phyloP scores from a whole-genome alignment of 495 filamentous ascomycete genomes.

The Hypoxylon fuscum region DNA sequence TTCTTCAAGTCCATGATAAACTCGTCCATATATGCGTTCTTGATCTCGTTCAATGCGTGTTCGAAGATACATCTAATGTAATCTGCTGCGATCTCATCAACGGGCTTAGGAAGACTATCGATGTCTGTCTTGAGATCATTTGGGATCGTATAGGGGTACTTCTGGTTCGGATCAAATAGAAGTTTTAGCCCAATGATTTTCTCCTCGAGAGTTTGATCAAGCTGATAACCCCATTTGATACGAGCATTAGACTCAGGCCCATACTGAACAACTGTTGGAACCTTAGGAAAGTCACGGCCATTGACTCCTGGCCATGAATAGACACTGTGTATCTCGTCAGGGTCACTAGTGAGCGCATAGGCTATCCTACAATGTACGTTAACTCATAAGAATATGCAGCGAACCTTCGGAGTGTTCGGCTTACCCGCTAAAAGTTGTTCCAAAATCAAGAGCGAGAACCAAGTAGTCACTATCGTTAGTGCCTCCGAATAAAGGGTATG shows the following conservation, averaged over 20 bases:
- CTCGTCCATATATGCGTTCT: conserved; percentile 20
- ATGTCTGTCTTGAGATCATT: conserved; percentile 30
- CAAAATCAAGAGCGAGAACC: conserved; percentile 44
- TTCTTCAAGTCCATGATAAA: conserved; percentile 31
- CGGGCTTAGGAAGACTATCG: conserved; percentile 38
- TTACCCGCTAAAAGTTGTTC: conserved; percentile 35
- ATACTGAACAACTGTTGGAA: conserved; percentile 33
- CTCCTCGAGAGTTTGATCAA: neutral
- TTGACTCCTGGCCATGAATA: conserved; percentile 20
- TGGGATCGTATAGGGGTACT: conserved; percentile 32
- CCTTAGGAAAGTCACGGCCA: conserved; percentile 30
- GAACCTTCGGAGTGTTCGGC: neutral
- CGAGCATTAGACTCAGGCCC: conserved; percentile 21
- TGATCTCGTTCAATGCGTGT: conserved; percentile 43
- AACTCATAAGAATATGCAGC: neutral
- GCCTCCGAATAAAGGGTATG: neutral
- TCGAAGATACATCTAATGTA: conserved; percentile 24
- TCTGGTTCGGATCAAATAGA: conserved; percentile 47
- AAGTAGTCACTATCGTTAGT: neutral
- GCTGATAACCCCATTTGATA: conserved; percentile 37
- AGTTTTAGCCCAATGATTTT: conserved; percentile 44
- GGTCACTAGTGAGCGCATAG: conserved; percentile 31
- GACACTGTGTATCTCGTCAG: neutral
- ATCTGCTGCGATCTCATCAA: conserved; percentile 36
- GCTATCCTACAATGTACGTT: conserved; percentile 29